Conservation (phyloP, 306 rosid species). For the Sindora glabra region DNA sequence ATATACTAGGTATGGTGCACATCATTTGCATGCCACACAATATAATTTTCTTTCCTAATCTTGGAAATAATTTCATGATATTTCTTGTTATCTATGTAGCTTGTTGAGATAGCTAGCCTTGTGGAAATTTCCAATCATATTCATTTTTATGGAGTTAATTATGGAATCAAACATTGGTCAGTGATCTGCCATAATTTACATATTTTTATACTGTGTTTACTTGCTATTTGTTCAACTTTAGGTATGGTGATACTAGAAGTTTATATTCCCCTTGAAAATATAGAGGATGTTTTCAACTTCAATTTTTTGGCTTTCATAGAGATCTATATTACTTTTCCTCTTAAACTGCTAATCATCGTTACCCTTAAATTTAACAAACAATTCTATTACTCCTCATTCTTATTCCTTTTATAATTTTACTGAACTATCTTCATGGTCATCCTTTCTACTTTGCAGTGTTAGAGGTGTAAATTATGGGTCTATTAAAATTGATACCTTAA, state of each 20-base stretch:
- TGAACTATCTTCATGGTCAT: not conserved
- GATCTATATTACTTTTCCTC: too few species aligned
- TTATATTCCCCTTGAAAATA: not conserved
- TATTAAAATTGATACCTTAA: constrained; percentile 20
- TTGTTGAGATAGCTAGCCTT: constrained; percentile 92
- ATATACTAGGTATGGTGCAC: constrained; percentile 87
- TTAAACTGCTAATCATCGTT: not conserved
- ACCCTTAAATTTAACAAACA: not conserved
- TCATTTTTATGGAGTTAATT: constrained; percentile 92
- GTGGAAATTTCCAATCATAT: constrained; percentile 84
- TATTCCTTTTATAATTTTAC: not conserved
- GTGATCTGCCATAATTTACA: not conserved
- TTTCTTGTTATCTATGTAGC: constrained; percentile 48
- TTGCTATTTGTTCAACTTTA: too few species aligned
- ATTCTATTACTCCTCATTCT: not conserved
- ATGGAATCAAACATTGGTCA: constrained; percentile 93
- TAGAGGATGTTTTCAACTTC: not conserved
- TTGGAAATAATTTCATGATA: not conserved
- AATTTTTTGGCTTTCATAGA: not conserved
- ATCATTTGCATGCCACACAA: not conserved
- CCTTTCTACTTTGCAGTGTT: constrained; percentile 32
- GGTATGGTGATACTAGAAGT: not conserved
- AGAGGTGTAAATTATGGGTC: constrained; percentile 66
- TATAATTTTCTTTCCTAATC: not conserved
- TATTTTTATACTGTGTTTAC: not conserved